Conservation (phyloP, 1,284 basidiomycete species). For the Ustilago hordei region DNA sequence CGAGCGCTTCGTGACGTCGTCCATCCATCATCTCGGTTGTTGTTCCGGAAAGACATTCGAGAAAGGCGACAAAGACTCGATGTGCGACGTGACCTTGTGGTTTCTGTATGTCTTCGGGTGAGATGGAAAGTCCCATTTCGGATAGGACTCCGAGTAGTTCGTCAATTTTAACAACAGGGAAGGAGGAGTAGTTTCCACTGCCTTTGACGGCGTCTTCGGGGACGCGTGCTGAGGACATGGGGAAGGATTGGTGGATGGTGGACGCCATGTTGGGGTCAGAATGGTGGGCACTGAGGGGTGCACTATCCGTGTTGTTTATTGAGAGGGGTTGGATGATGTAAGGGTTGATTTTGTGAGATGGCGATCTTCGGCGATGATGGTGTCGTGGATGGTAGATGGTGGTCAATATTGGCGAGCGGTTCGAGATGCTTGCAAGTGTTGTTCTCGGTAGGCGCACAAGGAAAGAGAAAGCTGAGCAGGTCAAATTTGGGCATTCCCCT, state of each 20-base stretch:
- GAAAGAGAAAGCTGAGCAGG: not conserved
- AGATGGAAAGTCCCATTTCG: constrained; percentile 57
- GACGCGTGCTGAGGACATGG: constrained; percentile 44
- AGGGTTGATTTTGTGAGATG: not conserved
- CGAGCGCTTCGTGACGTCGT: constrained; percentile 43
- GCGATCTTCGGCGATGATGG: not conserved
- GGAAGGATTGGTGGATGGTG: constrained; percentile 33
- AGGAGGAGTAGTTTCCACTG: constrained; percentile 61
- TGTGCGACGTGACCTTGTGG: constrained; percentile 57
- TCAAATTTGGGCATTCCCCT: too few species aligned
- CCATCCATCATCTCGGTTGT: constrained; percentile 60
- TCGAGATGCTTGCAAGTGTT: constrained; percentile 19
- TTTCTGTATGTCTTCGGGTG: constrained; percentile 59
- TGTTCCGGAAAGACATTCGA: constrained; percentile 59
- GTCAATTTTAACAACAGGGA: constrained; percentile 59
- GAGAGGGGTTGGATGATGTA: not conserved
- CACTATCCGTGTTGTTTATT: not conserved
- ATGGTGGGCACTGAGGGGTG: not conserved
- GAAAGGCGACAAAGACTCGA: constrained; percentile 59
- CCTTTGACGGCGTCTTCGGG: constrained; percentile 44
- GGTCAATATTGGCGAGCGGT: not conserved
- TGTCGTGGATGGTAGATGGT: constrained; percentile 5
- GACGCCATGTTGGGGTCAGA: constrained; percentile 33
- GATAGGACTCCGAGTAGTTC: constrained; percentile 60
- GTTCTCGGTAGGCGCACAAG: constrained; percentile 13